phyloP scores from a whole-genome alignment of 2,329 filamentous ascomycete species.

The Apiospora phragmitis region DNA sequence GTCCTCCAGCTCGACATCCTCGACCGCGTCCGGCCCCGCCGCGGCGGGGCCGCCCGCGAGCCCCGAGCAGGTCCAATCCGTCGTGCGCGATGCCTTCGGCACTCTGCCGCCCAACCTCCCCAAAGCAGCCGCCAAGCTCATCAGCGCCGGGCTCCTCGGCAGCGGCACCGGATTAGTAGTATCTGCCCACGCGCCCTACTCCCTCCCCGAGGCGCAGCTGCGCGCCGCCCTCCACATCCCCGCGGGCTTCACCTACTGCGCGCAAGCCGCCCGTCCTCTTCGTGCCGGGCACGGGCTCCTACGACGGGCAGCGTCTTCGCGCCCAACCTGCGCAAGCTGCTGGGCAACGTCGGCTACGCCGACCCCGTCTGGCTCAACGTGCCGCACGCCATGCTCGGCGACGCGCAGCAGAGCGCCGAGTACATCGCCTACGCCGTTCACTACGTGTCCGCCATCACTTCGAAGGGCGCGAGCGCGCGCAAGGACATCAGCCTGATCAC shows the following conservation, averaged over 20 bases:
- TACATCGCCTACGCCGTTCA: slow-evolving; percentile 59
- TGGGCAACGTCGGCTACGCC: too few relatives aligned
- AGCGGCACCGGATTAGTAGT: not conserved
- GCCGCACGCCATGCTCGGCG: slow-evolving; percentile 44
- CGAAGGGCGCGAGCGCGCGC: slow-evolving; percentile 32
- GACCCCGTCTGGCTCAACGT: slow-evolving; percentile 59
- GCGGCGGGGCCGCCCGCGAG: not conserved
- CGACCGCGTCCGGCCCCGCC: not conserved
- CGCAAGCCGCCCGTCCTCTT: slow-evolving; percentile 14
- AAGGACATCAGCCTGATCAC: slow-evolving; percentile 37
- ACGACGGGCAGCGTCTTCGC: slow-evolving; percentile 12
- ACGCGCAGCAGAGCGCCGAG: slow-evolving; percentile 53
- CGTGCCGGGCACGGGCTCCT: slow-evolving; percentile 14
- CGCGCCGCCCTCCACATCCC: slow-evolving; percentile 16
- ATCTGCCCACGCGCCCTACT: not conserved
- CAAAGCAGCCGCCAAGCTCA: not conserved
- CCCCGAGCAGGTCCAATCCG: not conserved
- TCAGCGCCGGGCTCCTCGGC: not conserved
- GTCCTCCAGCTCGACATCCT: not conserved
- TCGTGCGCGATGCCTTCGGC: not conserved
- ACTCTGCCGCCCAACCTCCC: not conserved
- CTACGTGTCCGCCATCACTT: slow-evolving; percentile 40
- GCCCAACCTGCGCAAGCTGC: slow-evolving; percentile 12
- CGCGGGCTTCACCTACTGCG: slow-evolving; percentile 11
- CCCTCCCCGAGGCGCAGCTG: slow-evolving; percentile 9